Base-by-base conservation (phyloP, 2,329 filamentous ascomycete species). In the Exserohilum turcica region DNA sequence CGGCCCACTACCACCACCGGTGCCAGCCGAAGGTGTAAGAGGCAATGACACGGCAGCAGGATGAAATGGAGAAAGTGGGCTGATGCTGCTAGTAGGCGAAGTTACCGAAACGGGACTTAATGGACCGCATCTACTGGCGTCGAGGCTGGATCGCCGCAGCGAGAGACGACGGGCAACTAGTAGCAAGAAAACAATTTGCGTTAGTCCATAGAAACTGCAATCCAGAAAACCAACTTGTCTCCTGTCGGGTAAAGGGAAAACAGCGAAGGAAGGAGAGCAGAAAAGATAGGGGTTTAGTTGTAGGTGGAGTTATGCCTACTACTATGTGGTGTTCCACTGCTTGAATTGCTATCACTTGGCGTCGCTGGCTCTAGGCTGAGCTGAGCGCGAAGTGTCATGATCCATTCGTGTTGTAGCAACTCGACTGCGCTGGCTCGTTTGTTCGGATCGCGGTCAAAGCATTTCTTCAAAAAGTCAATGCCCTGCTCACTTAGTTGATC, bases 391-490 rank as follows among this genome's bases (percentile, higher is more conserved):
- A 82, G 70, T 29, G 71, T 72, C 73, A 79, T 76, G 55, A 89
- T 88, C 94, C 94, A 99, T 70, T 96, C 91, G 74, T 97, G 92
- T 74, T 96, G 91, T 51, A 99, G 80, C 54, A 99, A 78, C 74
- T 97, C 94, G 1, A 92, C 86, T 1, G 94, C 93, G 28, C 87
- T 90, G 15, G 90, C 87, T 54, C 94, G 82, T 70, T 87, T 87
- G 59, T 82, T 82, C 2, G 94, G 91, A 74, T 97, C 92, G 16
- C 90, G 84, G 54, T 90, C 83, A 69, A 99, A 97, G 79, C 93
- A 97, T 60, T 84, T 86, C 65, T 85, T 85, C 61, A 99, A 75
- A 70, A 99, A 97, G 71, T 97, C 92, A 59, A 97, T 86, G 18
- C 94, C 94, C 50, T 85, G 77, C 0, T 87, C 84, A 68, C 90